Evolutionary conservation across 1,284 basidiomycete species (phyloP), one percentile per base, ranked within the genome.

Genomic region (Chalciporus sp.): DNA sequence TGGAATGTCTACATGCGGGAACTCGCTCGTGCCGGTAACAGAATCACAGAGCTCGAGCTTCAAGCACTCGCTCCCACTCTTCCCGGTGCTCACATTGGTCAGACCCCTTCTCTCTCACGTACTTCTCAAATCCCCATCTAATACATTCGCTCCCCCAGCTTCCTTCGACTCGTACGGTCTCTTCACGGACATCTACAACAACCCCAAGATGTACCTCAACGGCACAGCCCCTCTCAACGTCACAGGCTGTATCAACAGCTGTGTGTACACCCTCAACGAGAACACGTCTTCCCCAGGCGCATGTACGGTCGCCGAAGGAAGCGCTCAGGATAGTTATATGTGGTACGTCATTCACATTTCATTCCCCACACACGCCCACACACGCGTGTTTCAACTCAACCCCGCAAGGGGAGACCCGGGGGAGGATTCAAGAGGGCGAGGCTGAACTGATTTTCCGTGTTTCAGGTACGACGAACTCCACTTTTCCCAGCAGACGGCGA

Each of bases 1-100:
- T 81, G 79, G 79, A 76, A 68, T 57, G 68, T 80, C 12, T 70
- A 70, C 61, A 80, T 80, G 72, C 71, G 58, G 6, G 78, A 82
- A 57, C 70, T 80, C 42, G 70, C 73, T 3, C 62, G 70, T 9
- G 66, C 74, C 0, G 76, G 77, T 11, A 79, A 81, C 57, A 63
- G 62, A 27, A 63, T 80, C 39, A 74, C 76, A 0, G 63, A 74
- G 48, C 62, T 79, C 8, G 72, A 76, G 72, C 69, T 80, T 9
- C 59, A 75, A 50, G 69, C 67, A 4, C 64, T 79, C 28, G 72
- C 67, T 7, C 73, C 77, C 7, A 58, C 53, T 8, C 53, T 76
- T 2, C 60, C 62, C 0, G 69, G 44, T 1, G 72, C 71, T 2
- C 72, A 74, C 55, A 65, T 75, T 47, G 72, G 74, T 71, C 42